Evolutionary conservation across 768 basidiomycete species (phyloP), one percentile per base, ranked within the genome.

Genomic region (Boletus bicolor): DNA sequence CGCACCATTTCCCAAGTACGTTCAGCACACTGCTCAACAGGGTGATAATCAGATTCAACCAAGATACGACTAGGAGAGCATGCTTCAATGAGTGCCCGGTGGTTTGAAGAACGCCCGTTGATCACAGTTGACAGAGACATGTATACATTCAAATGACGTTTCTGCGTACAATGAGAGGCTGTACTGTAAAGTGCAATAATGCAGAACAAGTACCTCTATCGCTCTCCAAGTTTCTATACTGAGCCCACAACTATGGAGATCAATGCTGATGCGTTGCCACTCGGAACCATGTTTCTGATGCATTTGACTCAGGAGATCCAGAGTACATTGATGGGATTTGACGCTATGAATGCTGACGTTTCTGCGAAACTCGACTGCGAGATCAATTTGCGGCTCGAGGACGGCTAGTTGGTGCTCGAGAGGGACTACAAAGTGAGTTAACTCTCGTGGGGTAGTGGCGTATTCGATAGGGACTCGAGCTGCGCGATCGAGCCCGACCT

Each of bases 271-370:
- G 19, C 66, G 68, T 47, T 74, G 71, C 81, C 88, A 94, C 24
- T 69, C 72, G 8, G 74, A 68, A 6, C 83, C 81, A 53, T 89
- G 77, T 65, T 78, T 82, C 58, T 76, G 70, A 48, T 78, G 72
- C 78, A 93, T 82, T 43, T 75, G 75, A 30, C 74, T 72, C 24
- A 98, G 69, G 35, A 93, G 70, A 17, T 88, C 84, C 32, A 84
- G 60, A 1, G 92, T 93, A 53, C 75, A 84, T 63, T 82, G 75
- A 43, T 85, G 85, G 10, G 83, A 79, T 68, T 90, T 89, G 49
- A 96, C 94, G 58, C 89, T 91, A 65, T 99, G 96, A 30, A 98
- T 60, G 61, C 91, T 93, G 53, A 96, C 77, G 66, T 90, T 92
- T 42, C 91, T 79, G 17, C 79, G 72, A 10, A 91, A 68, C 64